These are phyloP conservation scores for Tarenaya hassleriana DNA, from an alignment of 345 rosid species.

Conservation along the genomic window DNA sequence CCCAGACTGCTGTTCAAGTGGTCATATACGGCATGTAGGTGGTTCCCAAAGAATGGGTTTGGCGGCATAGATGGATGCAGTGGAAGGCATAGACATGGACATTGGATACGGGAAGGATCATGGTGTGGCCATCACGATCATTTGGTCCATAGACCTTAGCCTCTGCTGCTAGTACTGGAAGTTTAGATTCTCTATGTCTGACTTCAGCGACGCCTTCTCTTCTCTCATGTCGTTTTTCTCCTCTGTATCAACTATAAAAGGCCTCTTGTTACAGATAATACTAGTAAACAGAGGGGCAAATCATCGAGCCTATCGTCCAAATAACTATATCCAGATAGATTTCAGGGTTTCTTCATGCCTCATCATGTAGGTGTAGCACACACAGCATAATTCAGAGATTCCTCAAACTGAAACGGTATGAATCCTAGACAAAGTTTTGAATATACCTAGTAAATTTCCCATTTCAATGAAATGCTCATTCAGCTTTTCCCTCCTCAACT, in stretches of 20 bases:
- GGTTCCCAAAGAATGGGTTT: slow-evolving; percentile 63
- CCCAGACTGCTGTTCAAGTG: slow-evolving; percentile 54
- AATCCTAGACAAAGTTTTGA: too few relatives aligned
- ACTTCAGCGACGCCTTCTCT: slow-evolving; percentile 72
- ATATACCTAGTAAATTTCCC: too few relatives aligned
- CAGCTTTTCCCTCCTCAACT: too few relatives aligned
- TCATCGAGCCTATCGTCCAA: too few relatives aligned
- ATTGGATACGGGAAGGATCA: slow-evolving; percentile 66
- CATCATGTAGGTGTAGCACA: too few relatives aligned
- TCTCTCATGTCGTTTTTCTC: slow-evolving; percentile 89
- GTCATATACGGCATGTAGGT: slow-evolving; percentile 62
- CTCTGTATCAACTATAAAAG: slow-evolving; percentile 55
- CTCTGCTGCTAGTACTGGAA: slow-evolving; percentile 77
- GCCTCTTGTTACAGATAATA: slow-evolving; percentile 9
- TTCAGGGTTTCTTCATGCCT: too few relatives aligned
- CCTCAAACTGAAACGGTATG: slow-evolving; percentile 32
- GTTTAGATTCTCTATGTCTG: slow-evolving; percentile 67
- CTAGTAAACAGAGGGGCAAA: too few relatives aligned
- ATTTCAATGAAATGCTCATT: too few relatives aligned
- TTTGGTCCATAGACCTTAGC: slow-evolving; percentile 62
- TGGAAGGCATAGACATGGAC: slow-evolving; percentile 80
- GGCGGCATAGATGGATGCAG: slow-evolving; percentile 78
- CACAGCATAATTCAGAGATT: slow-evolving; percentile 33
- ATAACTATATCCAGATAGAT: too few relatives aligned
- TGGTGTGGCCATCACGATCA: slow-evolving; percentile 67